These are phyloP conservation scores for Fusarium tupiense DNA, from an alignment of 2,329 filamentous ascomycete genomes.

Conservation along the genomic window DNA sequence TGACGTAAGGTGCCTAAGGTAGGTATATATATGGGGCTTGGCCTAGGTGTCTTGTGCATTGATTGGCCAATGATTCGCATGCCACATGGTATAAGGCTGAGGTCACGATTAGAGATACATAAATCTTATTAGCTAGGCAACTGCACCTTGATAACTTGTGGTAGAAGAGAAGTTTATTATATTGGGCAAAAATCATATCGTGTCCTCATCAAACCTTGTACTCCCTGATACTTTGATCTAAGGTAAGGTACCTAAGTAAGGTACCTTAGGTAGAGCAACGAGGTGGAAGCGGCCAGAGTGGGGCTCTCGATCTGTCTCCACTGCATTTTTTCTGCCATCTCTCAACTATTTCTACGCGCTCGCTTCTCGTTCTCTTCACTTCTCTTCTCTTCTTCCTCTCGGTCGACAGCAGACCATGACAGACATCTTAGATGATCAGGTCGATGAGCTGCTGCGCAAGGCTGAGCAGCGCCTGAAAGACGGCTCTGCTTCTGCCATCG, in stretches of 20 bases:
- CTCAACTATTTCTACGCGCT: slow-evolving; percentile 35
- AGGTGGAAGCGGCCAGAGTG: not conserved
- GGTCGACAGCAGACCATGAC: slow-evolving; percentile 45
- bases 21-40: not conserved
- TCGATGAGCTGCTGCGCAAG: slow-evolving; percentile 47
- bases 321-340: slow-evolving; percentile 29
- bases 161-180: not conserved
- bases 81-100: not conserved
- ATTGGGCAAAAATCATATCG: not conserved
- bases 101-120: not conserved
- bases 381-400: slow-evolving; percentile 21
- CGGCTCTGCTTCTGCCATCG: slow-evolving; percentile 26
- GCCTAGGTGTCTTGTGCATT: not conserved
- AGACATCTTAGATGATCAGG: slow-evolving; percentile 43
- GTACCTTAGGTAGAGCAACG: not conserved
- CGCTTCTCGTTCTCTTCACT: slow-evolving; percentile 18
- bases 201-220: not conserved
- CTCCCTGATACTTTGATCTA: too few species aligned
- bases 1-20: not conserved
- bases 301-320: slow-evolving; percentile 1
- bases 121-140: not conserved
- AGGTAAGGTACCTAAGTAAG: too few species aligned
- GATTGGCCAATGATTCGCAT: not conserved
- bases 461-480: slow-evolving; percentile 48
- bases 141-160: not conserved